Conservation (phyloP, 371 early-diverging fungal genomes). For the Mortierella sp. region DNA sequence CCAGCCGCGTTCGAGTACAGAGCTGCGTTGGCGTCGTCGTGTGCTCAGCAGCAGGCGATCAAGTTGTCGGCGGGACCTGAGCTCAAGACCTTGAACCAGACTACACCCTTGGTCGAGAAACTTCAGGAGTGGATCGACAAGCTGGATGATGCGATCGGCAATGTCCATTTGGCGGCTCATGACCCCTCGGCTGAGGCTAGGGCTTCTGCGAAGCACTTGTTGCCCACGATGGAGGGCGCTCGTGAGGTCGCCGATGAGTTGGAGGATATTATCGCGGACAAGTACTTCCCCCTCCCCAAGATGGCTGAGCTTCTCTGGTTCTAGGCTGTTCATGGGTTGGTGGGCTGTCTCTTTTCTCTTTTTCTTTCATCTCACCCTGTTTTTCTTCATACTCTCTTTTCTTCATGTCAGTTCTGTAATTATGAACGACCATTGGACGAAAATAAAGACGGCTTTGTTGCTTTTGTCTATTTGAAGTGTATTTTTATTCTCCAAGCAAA, state of each 20-base stretch:
- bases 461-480: no score
- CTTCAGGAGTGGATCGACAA: constrained; percentile 69
- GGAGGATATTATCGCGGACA: constrained; percentile 87
- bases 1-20: constrained; percentile 92
- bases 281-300: constrained; percentile 96
- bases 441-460: not conserved
- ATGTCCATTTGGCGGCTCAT: constrained; percentile 65
- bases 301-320: constrained; percentile 90
- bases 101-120: constrained; percentile 68
- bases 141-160: constrained; percentile 71
- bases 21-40: constrained; percentile 82
- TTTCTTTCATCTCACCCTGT: not conserved
- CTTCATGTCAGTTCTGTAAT: not conserved
- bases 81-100: constrained; percentile 70
- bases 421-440: not conserved
- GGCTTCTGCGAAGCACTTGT: constrained; percentile 68
- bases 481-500: no score
- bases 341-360: not conserved
- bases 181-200: constrained; percentile 72
- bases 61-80: constrained; percentile 78
- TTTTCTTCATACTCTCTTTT: not conserved
- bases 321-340: not conserved
- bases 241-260: constrained; percentile 83
- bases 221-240: constrained; percentile 79
- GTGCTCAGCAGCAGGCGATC: constrained; percentile 15